Evolutionary conservation across 2,329 filamentous ascomycete species (phyloP), one percentile per base, ranked within the genome.

Genomic region (Penicillium sp.): DNA sequence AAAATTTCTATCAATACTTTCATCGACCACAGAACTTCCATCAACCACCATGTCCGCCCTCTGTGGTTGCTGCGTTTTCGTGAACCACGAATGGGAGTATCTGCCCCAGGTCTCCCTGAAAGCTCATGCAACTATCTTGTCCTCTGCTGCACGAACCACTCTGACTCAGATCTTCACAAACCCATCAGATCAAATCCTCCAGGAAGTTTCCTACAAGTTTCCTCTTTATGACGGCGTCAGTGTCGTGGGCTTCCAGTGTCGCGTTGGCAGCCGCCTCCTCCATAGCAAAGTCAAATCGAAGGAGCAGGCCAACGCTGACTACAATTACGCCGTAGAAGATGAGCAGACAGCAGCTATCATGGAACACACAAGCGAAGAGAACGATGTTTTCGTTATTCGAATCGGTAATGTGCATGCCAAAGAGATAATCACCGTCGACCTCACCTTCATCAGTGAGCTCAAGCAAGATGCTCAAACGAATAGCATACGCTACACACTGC

Each of bases 211-310:
- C 12, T 90, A 90, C 63, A 77, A 78, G 0, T 89, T 90, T 54
- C 87, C 87, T 0, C 74, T 90, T 0, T 87, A 85, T 55, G 84
- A 88, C 61, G 86, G 86, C 8, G 82, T 87, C 13, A 84, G 81
- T 6, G 81, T 90, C 0, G 83, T 85, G 6, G 77, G 73, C 3
- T 90, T 89, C 55, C 78, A 74, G 4, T 89, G 84, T 67, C 79
- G 73, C 12, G 75, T 89, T 41, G 83, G 78, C 29, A 69, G 76
- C 28, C 79, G 81, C 18, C 58, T 65, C 10, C 73, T 80, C 13
- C 73, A 74, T 3, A 86, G 87, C 12, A 66, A 84, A 10, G 85
- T 89, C 37, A 83, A 87, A 62, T 81, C 87, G 58, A 82, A 80
- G 47, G 72, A 79, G 9, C 74, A 81, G 45, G 86, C 87, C 1